These are phyloP conservation scores for Rhodotorula sp. DNA, from an alignment of 1,284 basidiomycete genomes.

Conservation along the genomic window DNA sequence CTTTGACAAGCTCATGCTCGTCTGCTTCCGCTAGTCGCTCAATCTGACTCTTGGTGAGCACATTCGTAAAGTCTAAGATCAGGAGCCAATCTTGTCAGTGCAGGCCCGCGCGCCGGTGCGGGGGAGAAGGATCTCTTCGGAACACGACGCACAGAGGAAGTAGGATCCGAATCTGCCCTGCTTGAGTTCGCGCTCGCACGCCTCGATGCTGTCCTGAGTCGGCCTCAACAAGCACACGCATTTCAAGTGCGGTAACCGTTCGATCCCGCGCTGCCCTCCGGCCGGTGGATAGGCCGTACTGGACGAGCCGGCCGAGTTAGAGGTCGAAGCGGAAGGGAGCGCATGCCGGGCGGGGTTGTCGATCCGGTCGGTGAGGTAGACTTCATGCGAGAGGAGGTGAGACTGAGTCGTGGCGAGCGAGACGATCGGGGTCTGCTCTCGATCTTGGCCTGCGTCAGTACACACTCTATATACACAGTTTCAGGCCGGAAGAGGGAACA, in stretches of 20 bases:
- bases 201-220: constrained; percentile 74
- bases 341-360: constrained; percentile 62
- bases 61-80: constrained; percentile 84
- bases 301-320: not conserved
- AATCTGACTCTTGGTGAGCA: constrained; percentile 83
- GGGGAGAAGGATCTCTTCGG: constrained; percentile 47
- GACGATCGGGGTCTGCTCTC: constrained; percentile 85
- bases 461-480: no score
- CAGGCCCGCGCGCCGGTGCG: not conserved
- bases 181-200: constrained; percentile 76
- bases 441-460: not conserved
- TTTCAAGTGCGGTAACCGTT: constrained; percentile 91
- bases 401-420: constrained; percentile 94
- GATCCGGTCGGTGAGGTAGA: constrained; percentile 96
- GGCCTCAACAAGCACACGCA: constrained; percentile 91
- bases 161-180: constrained; percentile 95
- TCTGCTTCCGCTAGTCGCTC: constrained; percentile 93
- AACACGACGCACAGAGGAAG: constrained; percentile 83
- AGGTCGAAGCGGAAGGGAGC: constrained; percentile 2
- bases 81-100: not conserved
- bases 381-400: constrained; percentile 88
- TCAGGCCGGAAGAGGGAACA: not conserved
- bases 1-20: constrained; percentile 92
- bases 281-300: constrained; percentile 29
- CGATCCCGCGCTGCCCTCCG: constrained; percentile 54